Evolutionary conservation across 2,329 filamentous ascomycete species (phyloP).

Genomic region (Periconia digitata): DNA sequence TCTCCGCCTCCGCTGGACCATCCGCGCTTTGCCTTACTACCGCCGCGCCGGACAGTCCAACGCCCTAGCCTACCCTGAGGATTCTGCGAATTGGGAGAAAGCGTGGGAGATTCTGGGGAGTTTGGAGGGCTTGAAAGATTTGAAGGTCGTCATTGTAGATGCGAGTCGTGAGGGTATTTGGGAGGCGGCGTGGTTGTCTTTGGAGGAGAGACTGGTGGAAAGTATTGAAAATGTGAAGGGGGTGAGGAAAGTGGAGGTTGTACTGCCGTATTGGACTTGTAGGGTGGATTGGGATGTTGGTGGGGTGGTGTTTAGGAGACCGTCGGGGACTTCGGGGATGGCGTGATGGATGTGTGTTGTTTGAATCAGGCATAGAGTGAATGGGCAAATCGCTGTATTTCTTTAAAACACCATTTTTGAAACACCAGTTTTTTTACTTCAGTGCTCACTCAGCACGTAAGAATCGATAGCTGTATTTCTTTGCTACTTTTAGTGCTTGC

Average conservation of each 20-base stretch:
- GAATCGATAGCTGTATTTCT: no score
- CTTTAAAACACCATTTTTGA: no score
- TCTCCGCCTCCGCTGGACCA: conserved; percentile 34
- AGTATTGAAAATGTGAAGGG: conserved; percentile 22
- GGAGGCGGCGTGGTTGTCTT: conserved; percentile 32
- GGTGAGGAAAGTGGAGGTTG: conserved; percentile 22
- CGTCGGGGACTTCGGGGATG: conserved; percentile 11
- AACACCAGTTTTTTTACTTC: no score
- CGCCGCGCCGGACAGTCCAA: conserved; percentile 20
- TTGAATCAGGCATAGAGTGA: no score
- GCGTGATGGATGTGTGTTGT: conserved; percentile 3
- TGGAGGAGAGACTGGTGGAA: conserved; percentile 28
- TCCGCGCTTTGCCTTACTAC: conserved; percentile 37
- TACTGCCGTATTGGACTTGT: conserved; percentile 35
- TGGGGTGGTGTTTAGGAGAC: conserved; percentile 20
- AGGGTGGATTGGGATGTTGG: conserved; percentile 29
- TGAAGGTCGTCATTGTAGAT: conserved; percentile 32
- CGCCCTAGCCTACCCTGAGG: conserved; percentile 35
- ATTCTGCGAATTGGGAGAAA: conserved; percentile 37
- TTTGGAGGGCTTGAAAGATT: conserved; percentile 27
- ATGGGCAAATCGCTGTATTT: no score
- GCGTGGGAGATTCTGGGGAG: conserved; percentile 29
- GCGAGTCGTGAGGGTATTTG: conserved; percentile 30
- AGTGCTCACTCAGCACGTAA: no score
- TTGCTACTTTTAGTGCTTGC: no score